These are phyloP conservation scores for Jacaranda mimosifolia DNA, from an alignment of 257 asterid genomes.

Conservation along the genomic window DNA sequence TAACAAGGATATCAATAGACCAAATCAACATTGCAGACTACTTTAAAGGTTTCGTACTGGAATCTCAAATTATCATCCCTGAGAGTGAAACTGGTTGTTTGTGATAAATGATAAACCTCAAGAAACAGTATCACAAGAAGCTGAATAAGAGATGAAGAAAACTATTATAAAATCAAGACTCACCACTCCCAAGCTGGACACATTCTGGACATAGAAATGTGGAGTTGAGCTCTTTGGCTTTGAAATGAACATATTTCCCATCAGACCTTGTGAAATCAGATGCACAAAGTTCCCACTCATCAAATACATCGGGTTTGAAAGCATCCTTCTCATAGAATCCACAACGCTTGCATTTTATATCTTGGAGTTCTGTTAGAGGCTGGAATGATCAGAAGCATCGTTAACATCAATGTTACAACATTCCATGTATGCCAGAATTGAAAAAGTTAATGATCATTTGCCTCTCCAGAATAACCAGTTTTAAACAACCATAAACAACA, in stretches of 20 bases:
- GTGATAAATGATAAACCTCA: background rate
- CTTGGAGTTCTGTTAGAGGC: conserved; percentile 65
- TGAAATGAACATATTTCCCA: conserved; percentile 53
- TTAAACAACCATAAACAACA: background rate
- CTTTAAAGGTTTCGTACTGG: background rate
- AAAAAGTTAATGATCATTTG: background rate
- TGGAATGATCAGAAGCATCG: conserved; percentile 44
- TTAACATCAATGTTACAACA: background rate
- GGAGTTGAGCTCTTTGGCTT: conserved; percentile 43
- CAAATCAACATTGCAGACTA: background rate
- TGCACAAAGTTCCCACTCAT: conserved; percentile 81
- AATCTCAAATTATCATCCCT: background rate
- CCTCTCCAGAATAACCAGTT: background rate
- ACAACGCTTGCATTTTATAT: conserved; percentile 72
- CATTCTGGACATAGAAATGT: conserved; percentile 49
- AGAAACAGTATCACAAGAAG: background rate
- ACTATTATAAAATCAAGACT: conserved; percentile 5
- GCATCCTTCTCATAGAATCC: conserved; percentile 71
- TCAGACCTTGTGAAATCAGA: conserved; percentile 61
- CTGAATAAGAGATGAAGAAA: background rate
- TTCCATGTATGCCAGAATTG: background rate
- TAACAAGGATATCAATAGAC: background rate
- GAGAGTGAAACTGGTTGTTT: background rate
- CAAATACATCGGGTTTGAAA: conserved; percentile 56
- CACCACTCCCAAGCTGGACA: conserved; percentile 38